A percentile compares a stretch with the other conserved stretches of the same genome.
phyloP scores from a whole-genome alignment of 2,329 filamentous ascomycete genomes.

The Xylariaceae sp. region DNA sequence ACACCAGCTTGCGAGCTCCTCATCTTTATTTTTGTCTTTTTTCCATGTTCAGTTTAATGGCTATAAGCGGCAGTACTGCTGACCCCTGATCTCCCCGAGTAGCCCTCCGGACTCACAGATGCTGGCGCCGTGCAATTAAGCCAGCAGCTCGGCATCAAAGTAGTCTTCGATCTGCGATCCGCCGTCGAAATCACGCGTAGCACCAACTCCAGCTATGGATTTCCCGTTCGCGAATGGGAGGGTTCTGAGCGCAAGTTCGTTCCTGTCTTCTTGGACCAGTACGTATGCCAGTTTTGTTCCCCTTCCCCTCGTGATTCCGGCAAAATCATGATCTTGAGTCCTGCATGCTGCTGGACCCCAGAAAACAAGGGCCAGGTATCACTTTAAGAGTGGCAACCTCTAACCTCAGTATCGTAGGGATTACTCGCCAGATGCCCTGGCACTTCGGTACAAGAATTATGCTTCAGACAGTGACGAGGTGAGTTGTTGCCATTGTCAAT shows the following conservation, averaged over 20 bases:
- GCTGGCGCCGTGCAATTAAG: constrained; percentile 47
- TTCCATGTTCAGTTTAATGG: not conserved
- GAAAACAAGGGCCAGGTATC: not conserved
- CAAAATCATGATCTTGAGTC: not conserved
- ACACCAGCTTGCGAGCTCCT: not conserved
- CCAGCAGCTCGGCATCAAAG: constrained; percentile 52
- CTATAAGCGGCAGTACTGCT: not conserved
- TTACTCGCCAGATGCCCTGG: constrained; percentile 53
- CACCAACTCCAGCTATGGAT: constrained; percentile 26
- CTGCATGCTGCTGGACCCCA: not conserved
- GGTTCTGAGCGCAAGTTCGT: constrained; percentile 51
- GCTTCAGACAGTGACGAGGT: constrained; percentile 31
- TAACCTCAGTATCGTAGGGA: constrained; percentile 29
- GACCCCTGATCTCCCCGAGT: not conserved
- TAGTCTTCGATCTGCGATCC: constrained; percentile 34
- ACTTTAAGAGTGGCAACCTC: not conserved
- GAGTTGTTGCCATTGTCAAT: constrained; percentile 6
- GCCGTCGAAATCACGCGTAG: constrained; percentile 49
- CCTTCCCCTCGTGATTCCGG: not conserved
- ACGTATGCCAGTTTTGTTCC: not conserved
- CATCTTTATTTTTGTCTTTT: not conserved
- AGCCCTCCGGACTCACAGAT: constrained; percentile 50
- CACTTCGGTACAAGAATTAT: constrained; percentile 53
- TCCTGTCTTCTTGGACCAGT: constrained; percentile 53
- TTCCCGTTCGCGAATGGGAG: constrained; percentile 42